Conservation (phyloP, 2,329 filamentous ascomycete species). For the Cytospora piceicola region DNA sequence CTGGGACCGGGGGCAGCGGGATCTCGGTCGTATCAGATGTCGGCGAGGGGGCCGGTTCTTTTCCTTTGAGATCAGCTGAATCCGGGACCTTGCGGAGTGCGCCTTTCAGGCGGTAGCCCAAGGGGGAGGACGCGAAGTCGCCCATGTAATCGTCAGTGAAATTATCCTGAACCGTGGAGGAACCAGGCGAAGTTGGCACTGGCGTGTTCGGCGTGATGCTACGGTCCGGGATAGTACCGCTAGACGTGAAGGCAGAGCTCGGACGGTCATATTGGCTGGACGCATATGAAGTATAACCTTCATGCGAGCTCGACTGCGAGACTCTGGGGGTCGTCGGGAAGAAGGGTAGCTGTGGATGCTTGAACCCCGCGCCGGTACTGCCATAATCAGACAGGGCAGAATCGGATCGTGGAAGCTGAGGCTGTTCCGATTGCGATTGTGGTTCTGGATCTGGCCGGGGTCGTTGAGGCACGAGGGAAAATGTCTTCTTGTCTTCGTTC, state of each 20-base stretch:
- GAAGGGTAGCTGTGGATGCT: slow-evolving; percentile 49
- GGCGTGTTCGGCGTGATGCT: slow-evolving; percentile 44
- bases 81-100: slow-evolving; percentile 58
- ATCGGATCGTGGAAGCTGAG: slow-evolving; percentile 27
- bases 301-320: slow-evolving; percentile 50
- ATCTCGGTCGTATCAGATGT: slow-evolving; percentile 35
- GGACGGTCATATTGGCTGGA: slow-evolving; percentile 50
- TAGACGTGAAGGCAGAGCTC: slow-evolving; percentile 52
- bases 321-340: slow-evolving; percentile 44
- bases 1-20: slow-evolving; percentile 41
- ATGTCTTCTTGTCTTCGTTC: slow-evolving; percentile 57
- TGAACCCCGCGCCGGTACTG: slow-evolving; percentile 39
- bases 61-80: slow-evolving; percentile 49
- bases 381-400: slow-evolving; percentile 31
- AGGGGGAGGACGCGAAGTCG: slow-evolving; percentile 44
- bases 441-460: slow-evolving; percentile 28
- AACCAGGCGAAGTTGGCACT: slow-evolving; percentile 38
- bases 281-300: slow-evolving; percentile 51
- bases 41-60: slow-evolving; percentile 40
- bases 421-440: slow-evolving; percentile 14
- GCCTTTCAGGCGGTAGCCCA: slow-evolving; percentile 59
- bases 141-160: slow-evolving; percentile 42
- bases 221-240: slow-evolving; percentile 48
- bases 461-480: slow-evolving; percentile 51
- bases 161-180: slow-evolving; percentile 39